Evolutionary conservation across 164 flowering plant genomes (phyloP).

Genomic region (Berberis vulgaris): DNA sequence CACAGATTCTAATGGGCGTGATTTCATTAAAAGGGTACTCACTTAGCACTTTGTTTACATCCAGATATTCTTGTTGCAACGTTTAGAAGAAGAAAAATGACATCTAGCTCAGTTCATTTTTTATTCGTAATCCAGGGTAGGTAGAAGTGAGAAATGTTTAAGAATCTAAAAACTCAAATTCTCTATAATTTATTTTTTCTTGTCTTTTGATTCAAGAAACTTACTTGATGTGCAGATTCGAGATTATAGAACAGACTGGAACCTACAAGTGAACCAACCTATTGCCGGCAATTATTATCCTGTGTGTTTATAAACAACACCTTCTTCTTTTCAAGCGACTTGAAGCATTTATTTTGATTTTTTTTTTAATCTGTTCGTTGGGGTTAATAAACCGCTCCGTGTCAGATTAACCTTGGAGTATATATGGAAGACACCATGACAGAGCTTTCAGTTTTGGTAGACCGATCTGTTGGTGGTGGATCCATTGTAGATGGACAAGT

Average conservation of each 20-base stretch:
- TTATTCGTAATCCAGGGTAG: too few species aligned
- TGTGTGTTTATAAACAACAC: conserved; percentile 32
- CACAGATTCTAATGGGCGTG: conserved; percentile 66
- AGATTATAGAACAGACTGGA: conserved; percentile 85
- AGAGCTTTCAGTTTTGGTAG: conserved; percentile 84
- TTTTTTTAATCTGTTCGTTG: too few species aligned
- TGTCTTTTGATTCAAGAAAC: not conserved
- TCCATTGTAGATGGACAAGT: conserved; percentile 78
- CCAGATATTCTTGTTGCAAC: too few species aligned
- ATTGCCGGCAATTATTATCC: conserved; percentile 97
- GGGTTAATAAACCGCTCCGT: too few species aligned
- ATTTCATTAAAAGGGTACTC: conserved; percentile 82
- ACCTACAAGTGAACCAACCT: conserved; percentile 78
- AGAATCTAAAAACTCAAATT: too few species aligned
- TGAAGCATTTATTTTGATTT: too few species aligned
- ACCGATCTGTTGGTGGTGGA: conserved; percentile 77
- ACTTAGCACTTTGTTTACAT: not conserved
- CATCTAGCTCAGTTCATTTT: too few species aligned
- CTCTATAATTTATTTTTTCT: not conserved
- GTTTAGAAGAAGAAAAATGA: too few species aligned
- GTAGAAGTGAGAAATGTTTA: too few species aligned
- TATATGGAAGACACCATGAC: conserved; percentile 38
- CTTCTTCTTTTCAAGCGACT: too few species aligned
- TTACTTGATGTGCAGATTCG: conserved; percentile 56
- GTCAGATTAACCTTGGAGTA: conserved; percentile 81